Evolutionary conservation across 2,329 filamentous ascomycete species (phyloP), one percentile per base, ranked within the genome.

Genomic region (Endocalyx cinctus): DNA sequence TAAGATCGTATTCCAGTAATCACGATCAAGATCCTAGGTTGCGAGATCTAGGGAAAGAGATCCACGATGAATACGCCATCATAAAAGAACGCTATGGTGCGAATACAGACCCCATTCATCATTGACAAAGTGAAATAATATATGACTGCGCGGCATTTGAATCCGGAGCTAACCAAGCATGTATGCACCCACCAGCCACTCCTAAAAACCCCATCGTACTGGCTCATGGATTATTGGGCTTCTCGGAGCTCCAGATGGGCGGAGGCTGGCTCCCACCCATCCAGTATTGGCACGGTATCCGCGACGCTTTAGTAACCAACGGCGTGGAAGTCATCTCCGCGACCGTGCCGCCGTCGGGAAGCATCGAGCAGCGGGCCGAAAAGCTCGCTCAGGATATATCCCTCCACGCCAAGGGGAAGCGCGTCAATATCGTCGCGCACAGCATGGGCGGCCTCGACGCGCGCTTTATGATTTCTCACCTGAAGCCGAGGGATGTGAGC

Each of bases 391-490:
- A 61, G 42, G 67, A 74, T 41, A 79, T 82, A 38, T 65, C 65
- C 29, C 48, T 57, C 15, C 59, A 57, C 8, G 65, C 70, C 2
- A 46, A 55, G 15, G 66, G 66, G 13, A 63, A 60, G 39, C 75
- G 80, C 31, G 86, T 95, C 44, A 87, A 86, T 53, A 84, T 95
- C 38, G 69, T 88, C 14, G 77, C 77, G 25, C 84, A 88, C 60
- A 75, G 69, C 45, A 81, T 81, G 77, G 77, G 79, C 29, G 78
- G 79, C 2, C 64, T 83, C 4, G 79, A 82, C 52, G 72, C 77
- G 8, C 66, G 79, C 28, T 79, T 79, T 55, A 79, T 82, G 76
- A 74, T 82, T 33, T 74, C 76, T 15, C 64, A 66, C 31, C 61
- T 80, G 10, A 60, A 59, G 26, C 72, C 71, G 1, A 52, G 58